Evolutionary conservation across 352 stramenopile genomes (phyloP).

Genomic region (Phytophthora fragariaefolia): DNA sequence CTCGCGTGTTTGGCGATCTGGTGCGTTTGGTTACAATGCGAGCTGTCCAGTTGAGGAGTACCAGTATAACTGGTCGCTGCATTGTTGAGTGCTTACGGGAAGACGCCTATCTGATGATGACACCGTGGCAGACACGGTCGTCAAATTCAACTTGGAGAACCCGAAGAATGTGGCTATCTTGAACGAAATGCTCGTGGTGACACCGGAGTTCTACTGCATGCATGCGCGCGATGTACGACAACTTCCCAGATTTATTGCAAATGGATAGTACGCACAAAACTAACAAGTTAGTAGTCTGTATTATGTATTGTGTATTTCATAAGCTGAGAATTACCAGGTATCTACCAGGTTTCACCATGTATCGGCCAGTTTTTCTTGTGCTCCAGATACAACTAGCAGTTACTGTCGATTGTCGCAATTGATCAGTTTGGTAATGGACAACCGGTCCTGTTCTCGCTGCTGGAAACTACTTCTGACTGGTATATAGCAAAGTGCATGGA

Average conservation of each 20-base stretch:
- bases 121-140: conserved; percentile 8
- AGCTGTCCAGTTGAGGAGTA: not conserved
- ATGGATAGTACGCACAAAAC: conserved; percentile 5
- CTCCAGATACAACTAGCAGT: conserved; percentile 18
- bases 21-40: not conserved
- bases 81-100: not conserved
- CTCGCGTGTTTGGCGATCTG: not conserved
- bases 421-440: conserved; percentile 11
- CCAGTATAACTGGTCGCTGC: not conserved
- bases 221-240: conserved; percentile 7
- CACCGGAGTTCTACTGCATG: conserved; percentile 6
- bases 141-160: conserved; percentile 7
- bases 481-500: conserved; percentile 3
- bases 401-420: conserved; percentile 2
- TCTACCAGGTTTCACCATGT: not conserved
- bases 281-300: conserved; percentile 5
- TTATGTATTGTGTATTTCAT: not conserved
- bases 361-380: conserved; percentile 6
- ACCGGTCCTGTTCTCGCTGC: conserved; percentile 12
- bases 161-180: conserved; percentile 8
- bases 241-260: conserved; percentile 11
- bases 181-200: conserved; percentile 10
- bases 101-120: conserved; percentile 6
- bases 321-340: not conserved
- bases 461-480: conserved; percentile 9